Conservation (phyloP, 495 filamentous ascomycete genomes). For the Penicillium lagena region DNA sequence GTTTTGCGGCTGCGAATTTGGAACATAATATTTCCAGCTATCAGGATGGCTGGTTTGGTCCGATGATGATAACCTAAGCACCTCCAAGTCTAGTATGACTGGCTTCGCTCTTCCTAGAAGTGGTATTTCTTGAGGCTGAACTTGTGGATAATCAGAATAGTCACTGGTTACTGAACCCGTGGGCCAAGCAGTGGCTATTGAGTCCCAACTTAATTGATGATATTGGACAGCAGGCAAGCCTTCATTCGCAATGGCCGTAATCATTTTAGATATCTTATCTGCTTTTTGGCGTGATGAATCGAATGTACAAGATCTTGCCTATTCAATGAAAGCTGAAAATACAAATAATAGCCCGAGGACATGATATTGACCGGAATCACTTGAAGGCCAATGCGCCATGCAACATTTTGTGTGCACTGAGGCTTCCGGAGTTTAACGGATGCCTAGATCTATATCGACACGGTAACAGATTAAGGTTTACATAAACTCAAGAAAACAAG, state of each 20-base stretch:
- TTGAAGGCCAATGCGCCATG: neutral
- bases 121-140: neutral
- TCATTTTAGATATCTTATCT: neutral
- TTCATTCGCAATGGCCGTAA: neutral
- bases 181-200: neutral
- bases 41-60: neutral
- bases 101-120: neutral
- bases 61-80: slow-evolving; percentile 1
- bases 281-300: neutral
- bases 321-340: neutral
- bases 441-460: neutral
- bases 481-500: neutral
- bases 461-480: neutral
- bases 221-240: neutral
- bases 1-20: neutral
- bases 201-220: slow-evolving; percentile 1
- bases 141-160: slow-evolving; percentile 1
- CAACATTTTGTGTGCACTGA: neutral
- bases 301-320: neutral
- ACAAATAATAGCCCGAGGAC: neutral
- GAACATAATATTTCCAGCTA: slow-evolving; percentile 1
- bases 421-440: neutral
- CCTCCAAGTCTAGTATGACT: neutral
- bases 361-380: neutral
- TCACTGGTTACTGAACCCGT: neutral